Evolutionary conservation across 2,329 filamentous ascomycete genomes (phyloP), one percentile per base, ranked within the genome.

Genomic region (Fusarium guadeloupense): DNA sequence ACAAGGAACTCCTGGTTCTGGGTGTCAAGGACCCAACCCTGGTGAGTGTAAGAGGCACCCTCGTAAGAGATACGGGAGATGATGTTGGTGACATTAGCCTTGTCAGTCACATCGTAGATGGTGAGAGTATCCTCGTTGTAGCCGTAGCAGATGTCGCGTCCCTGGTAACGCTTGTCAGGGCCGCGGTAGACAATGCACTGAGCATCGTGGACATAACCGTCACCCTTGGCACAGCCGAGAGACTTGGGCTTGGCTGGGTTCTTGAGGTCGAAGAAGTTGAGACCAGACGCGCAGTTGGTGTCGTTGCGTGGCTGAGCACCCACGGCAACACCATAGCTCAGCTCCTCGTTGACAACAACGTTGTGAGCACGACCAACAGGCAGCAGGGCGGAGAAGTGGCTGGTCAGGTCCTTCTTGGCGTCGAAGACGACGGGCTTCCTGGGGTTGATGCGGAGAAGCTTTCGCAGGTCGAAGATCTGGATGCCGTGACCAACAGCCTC

Each of bases 381-480:
- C 1, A 72, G 34, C 2, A 73, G 48, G 57, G 70, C 71, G 6
- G 58, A 68, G 62, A 75, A 79, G 57, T 72, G 73, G 1, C 74
- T 74, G 1, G 74, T 73, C 3, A 79, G 67, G 13, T 78, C 77
- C 6, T 60, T 67, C 37, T 68, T 65, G 10, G 69, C 70, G 62
- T 66, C 68, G 40, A 77, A 79, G n/a, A 60, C 64, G 49, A 67
- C 69, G 26, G 72, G 77, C 14, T 71, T 73, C 6, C 76, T 68
- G 0, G 80, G 76, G 65, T 81, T 72, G 39, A 84, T 70, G 13
- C 72, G 72, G n/a, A 81, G 69, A 4, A 85, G 76, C 73, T 74
- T 86, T 61, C 75, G 81, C 76, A 87, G 78, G 64, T 89, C 85
- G 54, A 89, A 89, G 69, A 89, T 82, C 71, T 89, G 86, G n/a